phyloP scores from a whole-genome alignment of 805 yeast species.

The Jamesozyma gamospora region DNA sequence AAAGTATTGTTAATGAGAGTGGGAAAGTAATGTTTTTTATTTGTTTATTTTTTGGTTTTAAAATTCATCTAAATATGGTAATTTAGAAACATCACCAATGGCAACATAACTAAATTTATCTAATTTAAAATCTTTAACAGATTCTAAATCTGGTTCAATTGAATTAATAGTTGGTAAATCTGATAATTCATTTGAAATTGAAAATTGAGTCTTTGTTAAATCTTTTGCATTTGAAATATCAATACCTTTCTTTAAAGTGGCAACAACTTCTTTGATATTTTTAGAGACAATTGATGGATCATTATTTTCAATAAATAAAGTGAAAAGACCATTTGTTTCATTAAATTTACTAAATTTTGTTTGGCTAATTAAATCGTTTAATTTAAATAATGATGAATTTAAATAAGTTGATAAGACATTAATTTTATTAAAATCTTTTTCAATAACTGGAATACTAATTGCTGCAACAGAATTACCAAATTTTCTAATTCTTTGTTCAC shows the following conservation, averaged over 20 bases:
- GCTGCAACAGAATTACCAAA: slow-evolving; percentile 61
- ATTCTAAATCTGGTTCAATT: slow-evolving; percentile 28
- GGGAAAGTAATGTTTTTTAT: too few relatives aligned
- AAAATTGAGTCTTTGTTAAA: slow-evolving; percentile 37
- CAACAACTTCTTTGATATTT: slow-evolving; percentile 51
- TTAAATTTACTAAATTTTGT: slow-evolving; percentile 57
- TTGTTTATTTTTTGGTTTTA: slow-evolving; percentile 26
- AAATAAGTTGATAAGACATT: slow-evolving; percentile 64
- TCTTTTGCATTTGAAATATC: slow-evolving; percentile 52
- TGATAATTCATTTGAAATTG: slow-evolving; percentile 33
- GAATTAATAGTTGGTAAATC: not conserved
- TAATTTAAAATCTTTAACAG: slow-evolving; percentile 37
- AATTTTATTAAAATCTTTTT: slow-evolving; percentile 53
- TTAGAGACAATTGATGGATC: slow-evolving; percentile 49
- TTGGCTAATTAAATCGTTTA: slow-evolving; percentile 42
- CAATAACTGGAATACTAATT: slow-evolving; percentile 68
- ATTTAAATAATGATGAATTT: slow-evolving; percentile 46
- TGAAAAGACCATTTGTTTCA: slow-evolving; percentile 76
- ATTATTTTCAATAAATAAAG: slow-evolving; percentile 52
- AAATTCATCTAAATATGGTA: slow-evolving; percentile 87
- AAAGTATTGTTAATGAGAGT: not conserved
- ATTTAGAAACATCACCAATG: slow-evolving; percentile 74
- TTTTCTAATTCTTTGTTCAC: slow-evolving; percentile 61
- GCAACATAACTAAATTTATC: slow-evolving; percentile 76
- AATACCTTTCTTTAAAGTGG: slow-evolving; percentile 41